Base-by-base conservation (phyloP, 2,329 filamentous ascomycete genomes). In the Zopfia rhizophila region DNA sequence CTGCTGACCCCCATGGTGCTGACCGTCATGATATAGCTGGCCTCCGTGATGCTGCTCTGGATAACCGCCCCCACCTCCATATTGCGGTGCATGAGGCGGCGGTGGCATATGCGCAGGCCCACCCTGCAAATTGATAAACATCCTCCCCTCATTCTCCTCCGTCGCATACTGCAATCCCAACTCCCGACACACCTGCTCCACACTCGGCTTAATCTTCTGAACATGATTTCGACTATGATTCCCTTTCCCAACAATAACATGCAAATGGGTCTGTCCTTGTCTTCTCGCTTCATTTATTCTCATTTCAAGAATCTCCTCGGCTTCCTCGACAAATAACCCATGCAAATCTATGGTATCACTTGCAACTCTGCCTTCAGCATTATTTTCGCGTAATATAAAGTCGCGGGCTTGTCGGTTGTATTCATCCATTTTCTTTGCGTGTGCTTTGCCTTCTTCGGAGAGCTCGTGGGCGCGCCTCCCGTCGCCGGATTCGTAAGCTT, bases 371-470 rank as follows among this genome's bases (percentile, higher is more conserved):
- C 85, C 89, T 3, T 79, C 72, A 14, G 89, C 86, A 69, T 97
- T 97, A 78, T 97, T 97, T 75, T 93, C 91, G 28, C 91, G 87
- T 78, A 99, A 97, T 69, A 97, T 97, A 73, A 84, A 96, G 48
- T 97, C 90, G 48, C 90, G 90, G 1, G 94, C 94, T 72, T 96
- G 91, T 56, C 83, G 85, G 79, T 97, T 97, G 77, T 91, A 95
- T 49, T 87, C 80, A 57, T 95, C 90, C 84, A 95, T 94, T 69
- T 88, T 83, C 47, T 85, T 83, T 29, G 87, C 91, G 72, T 97
- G 92, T 31, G 78, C 74, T 75, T 97, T 96, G 66, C 89, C 90
- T 73, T 96, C 84, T 63, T 94, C 86, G 27, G 88, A 92, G 39
- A 96, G 82, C 43, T 89, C 77, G 72, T 97, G 91, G 38, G 94